Evolutionary conservation across 805 yeast species (phyloP).

Genomic region (Monosporozyma servazzii): DNA sequence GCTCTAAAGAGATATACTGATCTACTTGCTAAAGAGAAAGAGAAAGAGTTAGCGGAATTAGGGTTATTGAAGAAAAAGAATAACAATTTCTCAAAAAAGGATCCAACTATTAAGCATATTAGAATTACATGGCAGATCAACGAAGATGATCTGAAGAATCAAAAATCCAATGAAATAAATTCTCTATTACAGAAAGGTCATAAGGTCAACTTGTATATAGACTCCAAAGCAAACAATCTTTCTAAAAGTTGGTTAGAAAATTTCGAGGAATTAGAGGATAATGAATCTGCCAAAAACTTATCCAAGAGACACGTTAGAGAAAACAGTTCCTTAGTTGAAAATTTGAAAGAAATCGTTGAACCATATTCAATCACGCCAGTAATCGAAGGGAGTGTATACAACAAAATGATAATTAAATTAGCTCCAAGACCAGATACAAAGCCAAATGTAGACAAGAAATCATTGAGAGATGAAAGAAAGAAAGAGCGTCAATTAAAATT

Average conservation of each 20-base stretch:
- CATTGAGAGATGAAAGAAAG: slow-evolving; percentile 28
- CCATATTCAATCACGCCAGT: slow-evolving; percentile 19
- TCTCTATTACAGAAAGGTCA: slow-evolving; percentile 37
- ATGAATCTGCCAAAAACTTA: neutral
- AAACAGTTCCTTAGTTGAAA: slow-evolving; percentile 28
- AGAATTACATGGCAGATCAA: slow-evolving; percentile 50
- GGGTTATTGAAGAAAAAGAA: slow-evolving; percentile 11
- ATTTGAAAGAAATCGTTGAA: slow-evolving; percentile 22
- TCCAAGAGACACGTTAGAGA: slow-evolving; percentile 27
- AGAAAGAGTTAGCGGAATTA: slow-evolving; percentile 18
- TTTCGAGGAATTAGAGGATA: slow-evolving; percentile 14
- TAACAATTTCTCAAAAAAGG: slow-evolving; percentile 10
- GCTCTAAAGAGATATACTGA: slow-evolving; percentile 25
- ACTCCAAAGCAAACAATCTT: slow-evolving; percentile 27
- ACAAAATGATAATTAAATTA: slow-evolving; percentile 25
- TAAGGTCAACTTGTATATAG: slow-evolving; percentile 35
- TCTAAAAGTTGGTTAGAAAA: slow-evolving; percentile 22
- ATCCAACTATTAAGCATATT: slow-evolving; percentile 36
- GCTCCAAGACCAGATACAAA: slow-evolving; percentile 16
- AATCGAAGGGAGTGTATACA: slow-evolving; percentile 24
- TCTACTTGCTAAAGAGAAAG: slow-evolving; percentile 19
- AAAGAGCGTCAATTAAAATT: slow-evolving; percentile 31
- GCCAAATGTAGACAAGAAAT: slow-evolving; percentile 22
- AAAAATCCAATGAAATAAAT: slow-evolving; percentile 43
- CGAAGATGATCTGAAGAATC: slow-evolving; percentile 42